A percentile compares a stretch with the other conserved stretches of the same genome.
phyloP scores from a whole-genome alignment of 495 filamentous ascomycete species.

The Entonaema liquescens region DNA sequence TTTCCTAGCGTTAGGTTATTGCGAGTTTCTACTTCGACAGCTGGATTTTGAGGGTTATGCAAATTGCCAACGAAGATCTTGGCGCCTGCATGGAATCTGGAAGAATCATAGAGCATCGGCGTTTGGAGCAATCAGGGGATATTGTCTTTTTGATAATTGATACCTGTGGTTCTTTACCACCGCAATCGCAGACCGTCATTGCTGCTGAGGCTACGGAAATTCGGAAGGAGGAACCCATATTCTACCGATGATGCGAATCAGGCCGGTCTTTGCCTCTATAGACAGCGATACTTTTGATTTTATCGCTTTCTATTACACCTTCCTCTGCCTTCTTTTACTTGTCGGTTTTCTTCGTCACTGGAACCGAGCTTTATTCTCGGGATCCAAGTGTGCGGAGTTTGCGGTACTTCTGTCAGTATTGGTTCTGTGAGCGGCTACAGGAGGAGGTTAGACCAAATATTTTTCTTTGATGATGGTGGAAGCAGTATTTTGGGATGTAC shows the following conservation, averaged over 20 bases:
- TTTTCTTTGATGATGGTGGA: background rate
- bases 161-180: background rate
- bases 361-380: background rate
- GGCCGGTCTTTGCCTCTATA: background rate
- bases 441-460: too few species aligned
- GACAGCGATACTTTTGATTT: background rate
- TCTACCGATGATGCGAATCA: background rate
- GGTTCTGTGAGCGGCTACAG: background rate
- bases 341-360: background rate
- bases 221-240: background rate
- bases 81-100: background rate
- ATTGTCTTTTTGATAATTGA: slow-evolving; percentile 7
- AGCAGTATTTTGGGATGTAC: too few species aligned
- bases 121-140: background rate
- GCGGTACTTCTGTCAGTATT: background rate
- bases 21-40: background rate
- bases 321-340: background rate
- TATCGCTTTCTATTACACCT: background rate
- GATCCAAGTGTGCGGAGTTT: background rate
- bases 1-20: background rate
- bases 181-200: background rate
- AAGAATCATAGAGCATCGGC: background rate
- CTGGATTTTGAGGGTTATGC: background rate
- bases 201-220: background rate
- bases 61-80: background rate